A percentile compares a stretch with the other conserved stretches of the same genome.
Evolutionary conservation across 306 rosid species (phyloP).

Genomic region (Macrotyloma uniflorum): DNA sequence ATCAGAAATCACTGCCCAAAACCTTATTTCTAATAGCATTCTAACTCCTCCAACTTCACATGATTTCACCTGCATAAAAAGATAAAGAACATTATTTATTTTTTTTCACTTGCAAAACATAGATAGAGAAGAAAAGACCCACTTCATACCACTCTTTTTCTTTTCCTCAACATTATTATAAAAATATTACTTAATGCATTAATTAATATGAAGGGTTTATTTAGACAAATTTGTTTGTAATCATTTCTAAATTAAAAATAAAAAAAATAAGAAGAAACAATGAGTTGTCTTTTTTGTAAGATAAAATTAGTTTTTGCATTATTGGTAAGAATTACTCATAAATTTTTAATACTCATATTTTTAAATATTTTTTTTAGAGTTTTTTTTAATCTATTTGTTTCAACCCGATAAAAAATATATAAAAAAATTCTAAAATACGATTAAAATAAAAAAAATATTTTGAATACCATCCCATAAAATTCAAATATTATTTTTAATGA

Average conservation of each 20-base stretch:
- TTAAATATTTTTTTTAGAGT: too few relatives aligned
- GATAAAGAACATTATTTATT: neutral
- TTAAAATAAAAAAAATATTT: neutral
- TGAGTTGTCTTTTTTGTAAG: too few relatives aligned
- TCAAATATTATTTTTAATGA: neutral
- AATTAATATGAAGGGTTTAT: too few relatives aligned
- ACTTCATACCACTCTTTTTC: neutral
- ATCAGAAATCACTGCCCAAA: slow-evolving; percentile 8
- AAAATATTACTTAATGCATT: too few relatives aligned
- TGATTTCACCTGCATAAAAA: slow-evolving; percentile 63
- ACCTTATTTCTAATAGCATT: slow-evolving; percentile 40
- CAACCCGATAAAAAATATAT: neutral
- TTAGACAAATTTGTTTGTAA: too few relatives aligned
- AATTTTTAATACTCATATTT: too few relatives aligned
- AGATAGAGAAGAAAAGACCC: neutral
- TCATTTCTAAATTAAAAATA: too few relatives aligned
- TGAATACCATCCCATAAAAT: neutral
- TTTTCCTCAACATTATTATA: neutral
- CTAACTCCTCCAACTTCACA: slow-evolving; percentile 7
- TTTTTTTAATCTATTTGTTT: neutral
- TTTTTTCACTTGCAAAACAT: slow-evolving; percentile 10
- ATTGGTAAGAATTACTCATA: too few relatives aligned
- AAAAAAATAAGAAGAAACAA: too few relatives aligned
- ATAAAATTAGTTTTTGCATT: too few relatives aligned
- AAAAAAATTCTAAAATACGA: neutral